phyloP scores from a whole-genome alignment of 495 filamentous ascomycete species.

The Aspergillus wentii region DNA sequence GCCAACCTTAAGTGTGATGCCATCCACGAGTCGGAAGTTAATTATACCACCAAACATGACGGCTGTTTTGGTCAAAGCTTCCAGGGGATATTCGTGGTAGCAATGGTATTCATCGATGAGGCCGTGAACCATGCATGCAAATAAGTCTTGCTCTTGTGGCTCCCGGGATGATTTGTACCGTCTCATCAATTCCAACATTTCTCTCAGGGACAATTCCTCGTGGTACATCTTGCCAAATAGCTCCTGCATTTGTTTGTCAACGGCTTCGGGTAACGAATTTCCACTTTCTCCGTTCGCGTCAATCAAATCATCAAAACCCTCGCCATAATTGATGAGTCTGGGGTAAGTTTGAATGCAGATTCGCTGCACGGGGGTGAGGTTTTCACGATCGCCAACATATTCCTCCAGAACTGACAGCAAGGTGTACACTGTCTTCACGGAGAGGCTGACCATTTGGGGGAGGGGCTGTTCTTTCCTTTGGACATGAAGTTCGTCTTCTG shows the following conservation, averaged over 20 bases:
- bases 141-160: constrained; percentile 82
- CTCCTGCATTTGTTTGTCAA: constrained; percentile 90
- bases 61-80: constrained; percentile 89
- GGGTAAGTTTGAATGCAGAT: constrained; percentile 89
- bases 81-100: constrained; percentile 88
- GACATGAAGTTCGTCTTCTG: constrained; percentile 69
- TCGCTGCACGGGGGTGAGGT: constrained; percentile 65
- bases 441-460: constrained; percentile 65
- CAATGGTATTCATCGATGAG: constrained; percentile 96
- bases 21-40: constrained; percentile 80
- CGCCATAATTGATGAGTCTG: constrained; percentile 93
- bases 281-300: constrained; percentile 75
- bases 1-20: constrained; percentile 85
- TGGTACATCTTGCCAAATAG: constrained; percentile 96
- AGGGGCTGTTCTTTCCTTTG: constrained; percentile 57
- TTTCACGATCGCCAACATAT: constrained; percentile 50
- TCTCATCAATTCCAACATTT: constrained; percentile 75
- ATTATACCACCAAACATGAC: constrained; percentile 97
- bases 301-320: constrained; percentile 84
- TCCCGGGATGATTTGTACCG: constrained; percentile 81
- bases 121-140: constrained; percentile 97
- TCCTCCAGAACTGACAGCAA: constrained; percentile 77
- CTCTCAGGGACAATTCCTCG: constrained; percentile 72
- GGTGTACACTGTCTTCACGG: constrained; percentile 77
- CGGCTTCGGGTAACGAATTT: constrained; percentile 70